Evolutionary conservation across 2,329 filamentous ascomycete genomes (phyloP).

Genomic region (Ceratocystis diversiconidia): DNA sequence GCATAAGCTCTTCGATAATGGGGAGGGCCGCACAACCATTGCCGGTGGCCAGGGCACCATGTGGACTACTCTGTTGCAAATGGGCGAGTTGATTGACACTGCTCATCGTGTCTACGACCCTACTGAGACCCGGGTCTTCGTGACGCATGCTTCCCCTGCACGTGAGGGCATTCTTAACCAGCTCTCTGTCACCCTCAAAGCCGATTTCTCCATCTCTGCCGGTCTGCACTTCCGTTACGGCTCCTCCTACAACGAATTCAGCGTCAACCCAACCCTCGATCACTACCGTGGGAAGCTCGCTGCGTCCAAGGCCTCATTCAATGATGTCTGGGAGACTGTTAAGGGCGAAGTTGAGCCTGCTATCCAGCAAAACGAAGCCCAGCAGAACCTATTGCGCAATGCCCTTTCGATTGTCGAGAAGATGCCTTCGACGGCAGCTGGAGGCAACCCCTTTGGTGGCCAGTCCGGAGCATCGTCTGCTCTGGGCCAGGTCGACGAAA

Average conservation of each 20-base stretch:
- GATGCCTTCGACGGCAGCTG: conserved; percentile 90
- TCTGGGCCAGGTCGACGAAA: conserved; percentile 88
- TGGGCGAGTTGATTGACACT: conserved; percentile 95
- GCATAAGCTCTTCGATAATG: conserved; percentile 99
- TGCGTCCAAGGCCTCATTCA: conserved; percentile 95
- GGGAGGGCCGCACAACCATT: conserved; percentile 93
- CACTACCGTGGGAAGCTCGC: conserved; percentile 98
- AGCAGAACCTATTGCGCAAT: conserved; percentile 82
- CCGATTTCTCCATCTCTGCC: conserved; percentile 94
- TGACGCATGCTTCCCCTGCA: conserved; percentile 92
- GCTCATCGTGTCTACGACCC: conserved; percentile 97
- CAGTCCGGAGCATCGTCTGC: conserved; percentile 56
- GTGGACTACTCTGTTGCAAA: conserved; percentile 97
- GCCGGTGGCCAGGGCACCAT: conserved; percentile 96
- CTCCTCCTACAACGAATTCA: conserved; percentile 99
- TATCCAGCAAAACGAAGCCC: conserved; percentile 82
- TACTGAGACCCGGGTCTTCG: conserved; percentile 88
- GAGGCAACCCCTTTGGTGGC: conserved; percentile 91
- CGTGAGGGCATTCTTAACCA: conserved; percentile 95
- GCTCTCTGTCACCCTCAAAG: conserved; percentile 90
- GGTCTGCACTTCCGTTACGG: conserved; percentile 97
- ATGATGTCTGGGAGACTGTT: conserved; percentile 98
- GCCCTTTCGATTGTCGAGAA: conserved; percentile 90
- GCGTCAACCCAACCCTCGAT: conserved; percentile 92
- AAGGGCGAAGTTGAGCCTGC: conserved; percentile 91